Conservation (phyloP, 164 flowering plant genomes). For the Paratinospora sagittata region DNA sequence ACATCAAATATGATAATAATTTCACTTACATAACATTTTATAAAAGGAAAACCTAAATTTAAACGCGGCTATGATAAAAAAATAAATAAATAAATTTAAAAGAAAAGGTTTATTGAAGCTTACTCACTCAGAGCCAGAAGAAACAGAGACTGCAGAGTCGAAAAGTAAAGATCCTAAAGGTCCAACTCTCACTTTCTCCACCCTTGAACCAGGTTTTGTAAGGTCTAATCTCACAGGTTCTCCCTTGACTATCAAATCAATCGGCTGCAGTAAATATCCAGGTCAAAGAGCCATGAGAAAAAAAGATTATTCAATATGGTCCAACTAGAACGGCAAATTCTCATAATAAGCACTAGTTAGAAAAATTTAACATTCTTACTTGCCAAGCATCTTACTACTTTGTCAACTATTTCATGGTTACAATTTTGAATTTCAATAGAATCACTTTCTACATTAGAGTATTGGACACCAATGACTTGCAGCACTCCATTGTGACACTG, state of each 20-base stretch:
- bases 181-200: slow-evolving; percentile 84
- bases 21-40: not conserved
- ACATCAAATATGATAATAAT: not conserved
- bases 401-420: not conserved
- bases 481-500: not conserved
- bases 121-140: slow-evolving; percentile 67
- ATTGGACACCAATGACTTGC: not conserved
- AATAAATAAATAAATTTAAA: not conserved
- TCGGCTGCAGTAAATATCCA: slow-evolving; percentile 34
- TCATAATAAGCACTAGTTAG: not conserved
- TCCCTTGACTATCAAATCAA: slow-evolving; percentile 39
- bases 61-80: not conserved
- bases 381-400: not conserved
- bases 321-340: not conserved
- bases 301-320: not conserved
- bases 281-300: not conserved
- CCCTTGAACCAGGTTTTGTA: slow-evolving; percentile 37
- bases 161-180: slow-evolving; percentile 74
- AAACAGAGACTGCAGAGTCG: slow-evolving; percentile 86
- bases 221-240: slow-evolving; percentile 62
- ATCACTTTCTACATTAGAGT: not conserved
- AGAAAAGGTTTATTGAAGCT: slow-evolving; percentile 27
- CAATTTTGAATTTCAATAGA: not conserved
- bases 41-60: no score
- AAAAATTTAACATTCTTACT: not conserved